phyloP scores from a whole-genome alignment of 192 early-diverging fungal genomes.

The Backusella macrospora region DNA sequence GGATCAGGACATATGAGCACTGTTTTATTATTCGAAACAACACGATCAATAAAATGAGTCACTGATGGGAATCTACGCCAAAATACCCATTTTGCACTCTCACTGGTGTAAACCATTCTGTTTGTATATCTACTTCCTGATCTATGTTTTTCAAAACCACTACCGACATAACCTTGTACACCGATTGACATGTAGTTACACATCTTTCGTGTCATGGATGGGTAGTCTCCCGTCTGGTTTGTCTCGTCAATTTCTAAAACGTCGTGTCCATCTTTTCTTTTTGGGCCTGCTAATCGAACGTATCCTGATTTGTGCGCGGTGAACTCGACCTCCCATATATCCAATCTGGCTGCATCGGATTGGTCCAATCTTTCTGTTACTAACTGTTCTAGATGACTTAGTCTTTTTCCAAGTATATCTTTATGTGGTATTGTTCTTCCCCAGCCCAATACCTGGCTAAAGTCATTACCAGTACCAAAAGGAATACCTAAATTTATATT shows the following conservation, averaged over 20 bases:
- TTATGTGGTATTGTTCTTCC: constrained; percentile 64
- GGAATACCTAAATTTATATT: constrained; percentile 50
- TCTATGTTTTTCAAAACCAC: constrained; percentile 69
- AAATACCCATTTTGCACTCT: constrained; percentile 67
- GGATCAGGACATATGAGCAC: constrained; percentile 49
- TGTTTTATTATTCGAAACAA: constrained; percentile 49
- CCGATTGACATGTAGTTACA: constrained; percentile 76
- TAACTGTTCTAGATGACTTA: constrained; percentile 56
- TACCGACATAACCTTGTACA: constrained; percentile 74
- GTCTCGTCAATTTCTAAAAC: constrained; percentile 21
- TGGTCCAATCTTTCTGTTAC: constrained; percentile 63
- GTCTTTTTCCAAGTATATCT: constrained; percentile 60
- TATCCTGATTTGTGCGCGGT: constrained; percentile 63
- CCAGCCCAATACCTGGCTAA: constrained; percentile 75
- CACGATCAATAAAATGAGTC: constrained; percentile 59
- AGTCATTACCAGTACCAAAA: constrained; percentile 78
- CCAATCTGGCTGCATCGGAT: constrained; percentile 59
- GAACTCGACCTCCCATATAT: constrained; percentile 71
- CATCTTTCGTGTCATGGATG: constrained; percentile 53
- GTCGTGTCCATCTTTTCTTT: constrained; percentile 45
- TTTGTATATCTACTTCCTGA: constrained; percentile 65
- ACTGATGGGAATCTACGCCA: constrained; percentile 62
- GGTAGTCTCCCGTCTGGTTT: neutral
- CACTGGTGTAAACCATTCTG: constrained; percentile 64
- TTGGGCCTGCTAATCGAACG: constrained; percentile 61